Percentiles rank a stretch among this genome's conserved stretches.
phyloP scores from a whole-genome alignment of 208 protist species.

The Leishmania mexicana region DNA sequence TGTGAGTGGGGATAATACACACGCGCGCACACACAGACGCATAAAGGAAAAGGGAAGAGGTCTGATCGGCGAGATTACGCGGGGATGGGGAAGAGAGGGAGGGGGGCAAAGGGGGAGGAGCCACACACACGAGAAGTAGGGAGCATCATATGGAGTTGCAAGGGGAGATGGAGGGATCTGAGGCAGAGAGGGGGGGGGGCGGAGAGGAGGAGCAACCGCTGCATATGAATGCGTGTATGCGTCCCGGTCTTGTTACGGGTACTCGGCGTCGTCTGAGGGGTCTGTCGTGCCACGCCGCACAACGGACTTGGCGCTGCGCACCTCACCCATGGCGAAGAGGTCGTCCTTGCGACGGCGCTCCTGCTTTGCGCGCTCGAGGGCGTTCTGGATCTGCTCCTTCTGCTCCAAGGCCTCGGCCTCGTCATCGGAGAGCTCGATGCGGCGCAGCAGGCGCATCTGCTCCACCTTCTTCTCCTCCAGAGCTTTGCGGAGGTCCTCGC shows the following conservation, averaged over 20 bases:
- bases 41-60: constrained; percentile 18
- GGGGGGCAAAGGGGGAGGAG: neutral
- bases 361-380: constrained; percentile 76
- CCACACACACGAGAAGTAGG: constrained; percentile 6
- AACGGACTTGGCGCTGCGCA: constrained; percentile 60
- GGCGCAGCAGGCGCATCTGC: constrained; percentile 60
- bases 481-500: constrained; percentile 73
- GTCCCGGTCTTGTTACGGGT: neutral
- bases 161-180: neutral
- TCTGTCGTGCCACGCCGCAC: constrained; percentile 12
- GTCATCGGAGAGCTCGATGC: constrained; percentile 51
- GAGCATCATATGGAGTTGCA: neutral
- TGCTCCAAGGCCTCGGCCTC: constrained; percentile 68
- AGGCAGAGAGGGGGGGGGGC: neutral
- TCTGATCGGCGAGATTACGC: neutral
- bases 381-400: constrained; percentile 74
- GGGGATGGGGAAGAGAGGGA: neutral
- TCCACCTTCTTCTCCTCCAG: constrained; percentile 83
- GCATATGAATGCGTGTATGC: neutral
- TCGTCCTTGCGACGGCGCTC: constrained; percentile 69
- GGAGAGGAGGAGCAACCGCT: neutral
- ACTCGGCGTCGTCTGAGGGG: constrained; percentile 27
- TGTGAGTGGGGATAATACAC: neutral
- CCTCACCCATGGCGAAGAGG: constrained; percentile 75
- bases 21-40: neutral